Conservation (phyloP, 345 rosid species). For the Corchorus capsularis region DNA sequence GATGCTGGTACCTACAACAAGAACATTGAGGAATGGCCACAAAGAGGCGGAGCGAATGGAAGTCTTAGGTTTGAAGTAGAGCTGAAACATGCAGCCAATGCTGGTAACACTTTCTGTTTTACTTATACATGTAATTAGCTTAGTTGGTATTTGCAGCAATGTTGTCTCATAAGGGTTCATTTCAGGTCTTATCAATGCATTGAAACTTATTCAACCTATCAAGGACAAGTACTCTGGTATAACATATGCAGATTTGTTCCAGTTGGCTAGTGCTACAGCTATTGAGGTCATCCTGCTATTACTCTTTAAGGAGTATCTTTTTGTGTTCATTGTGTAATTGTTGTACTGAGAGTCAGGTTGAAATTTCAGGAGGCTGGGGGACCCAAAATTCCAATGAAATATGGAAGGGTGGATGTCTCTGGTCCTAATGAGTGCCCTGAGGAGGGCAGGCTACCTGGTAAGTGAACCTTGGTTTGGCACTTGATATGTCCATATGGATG, state of each 20-base stretch:
- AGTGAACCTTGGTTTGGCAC: constrained; percentile 28
- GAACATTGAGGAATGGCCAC: constrained; percentile 89
- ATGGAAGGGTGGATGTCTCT: constrained; percentile 85
- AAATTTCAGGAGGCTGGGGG: constrained; percentile 88
- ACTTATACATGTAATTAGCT: background rate
- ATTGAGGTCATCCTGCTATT: constrained; percentile 61
- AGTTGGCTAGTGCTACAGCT: constrained; percentile 94
- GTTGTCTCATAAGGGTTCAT: constrained; percentile 27
- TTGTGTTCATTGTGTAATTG: background rate
- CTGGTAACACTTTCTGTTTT: constrained; percentile 50
- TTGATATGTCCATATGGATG: background rate
- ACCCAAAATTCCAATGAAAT: constrained; percentile 87
- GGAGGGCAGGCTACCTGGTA: constrained; percentile 99
- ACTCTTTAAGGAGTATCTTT: background rate
- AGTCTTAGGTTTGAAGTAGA: constrained; percentile 90
- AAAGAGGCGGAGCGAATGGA: constrained; percentile 91
- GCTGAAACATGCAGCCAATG: constrained; percentile 94
- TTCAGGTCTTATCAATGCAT: constrained; percentile 82
- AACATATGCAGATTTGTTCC: constrained; percentile 91
- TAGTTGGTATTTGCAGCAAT: background rate
- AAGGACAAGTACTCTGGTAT: constrained; percentile 82
- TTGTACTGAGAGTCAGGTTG: constrained; percentile 16
- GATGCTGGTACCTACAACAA: constrained; percentile 96
- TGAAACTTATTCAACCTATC: constrained; percentile 74
- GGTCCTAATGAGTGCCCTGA: constrained; percentile 86